Evolutionary conservation across 768 basidiomycete genomes (phyloP).

Genomic region (Tulasnella sp.): DNA sequence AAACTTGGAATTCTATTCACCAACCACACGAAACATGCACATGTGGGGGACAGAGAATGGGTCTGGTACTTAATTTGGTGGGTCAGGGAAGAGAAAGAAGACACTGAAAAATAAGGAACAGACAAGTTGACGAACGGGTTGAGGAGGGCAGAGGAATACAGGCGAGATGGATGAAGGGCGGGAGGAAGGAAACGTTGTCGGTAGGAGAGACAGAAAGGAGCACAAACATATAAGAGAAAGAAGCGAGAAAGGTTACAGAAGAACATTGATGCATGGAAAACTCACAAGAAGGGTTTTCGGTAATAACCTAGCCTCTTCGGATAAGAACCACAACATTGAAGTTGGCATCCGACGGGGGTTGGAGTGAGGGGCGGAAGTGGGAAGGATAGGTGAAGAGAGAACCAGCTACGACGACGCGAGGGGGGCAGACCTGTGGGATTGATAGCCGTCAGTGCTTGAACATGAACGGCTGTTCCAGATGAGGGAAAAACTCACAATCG

Average conservation of each 20-base stretch:
- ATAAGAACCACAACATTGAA: not conserved
- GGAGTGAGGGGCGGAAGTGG: not conserved
- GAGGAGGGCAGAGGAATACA: not conserved
- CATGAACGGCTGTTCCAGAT: not conserved
- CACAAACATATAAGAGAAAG: not conserved
- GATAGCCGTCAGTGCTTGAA: not conserved
- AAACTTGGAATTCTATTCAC: not conserved
- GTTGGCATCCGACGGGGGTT: not conserved
- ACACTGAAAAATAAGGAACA: not conserved
- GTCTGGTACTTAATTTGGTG: not conserved
- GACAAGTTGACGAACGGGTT: not conserved
- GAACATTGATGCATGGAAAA: not conserved
- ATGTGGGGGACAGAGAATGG: not conserved
- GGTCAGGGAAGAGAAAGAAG: not conserved
- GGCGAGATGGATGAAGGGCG: not conserved
- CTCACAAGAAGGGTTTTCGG: not conserved
- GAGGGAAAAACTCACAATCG: not conserved
- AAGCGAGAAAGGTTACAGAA: not conserved
- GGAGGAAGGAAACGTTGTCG: not conserved
- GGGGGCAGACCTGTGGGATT: not conserved
- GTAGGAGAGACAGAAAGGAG: not conserved
- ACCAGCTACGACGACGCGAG: not conserved
- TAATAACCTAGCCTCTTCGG: not conserved
- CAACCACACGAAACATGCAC: not conserved
- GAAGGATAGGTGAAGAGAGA: not conserved